Percentiles rank a stretch among this genome's conserved stretches.
phyloP scores from a whole-genome alignment of 148 eudicot genomes.

The Fagopyrum tataricum region DNA sequence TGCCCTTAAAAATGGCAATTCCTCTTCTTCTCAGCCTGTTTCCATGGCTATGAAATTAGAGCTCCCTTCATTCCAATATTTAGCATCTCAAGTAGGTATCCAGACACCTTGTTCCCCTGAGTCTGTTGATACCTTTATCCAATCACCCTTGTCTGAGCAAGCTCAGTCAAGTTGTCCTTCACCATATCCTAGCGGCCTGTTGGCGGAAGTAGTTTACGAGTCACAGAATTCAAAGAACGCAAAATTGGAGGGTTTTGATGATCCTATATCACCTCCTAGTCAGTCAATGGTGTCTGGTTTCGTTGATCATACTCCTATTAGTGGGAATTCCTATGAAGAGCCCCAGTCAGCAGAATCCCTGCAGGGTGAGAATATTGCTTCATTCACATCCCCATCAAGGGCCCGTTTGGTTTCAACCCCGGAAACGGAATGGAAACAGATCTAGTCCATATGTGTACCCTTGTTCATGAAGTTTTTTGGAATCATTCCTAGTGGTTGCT shows the following conservation, averaged over 20 bases:
- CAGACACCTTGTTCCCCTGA: constrained; percentile 50
- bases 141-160: constrained; percentile 45
- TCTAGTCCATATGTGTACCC: too few relatives aligned
- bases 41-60: constrained; percentile 64
- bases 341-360: constrained; percentile 32
- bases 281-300: constrained; percentile 41
- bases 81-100: constrained; percentile 38
- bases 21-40: constrained; percentile 55
- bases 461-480: too few relatives aligned
- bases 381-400: not conserved
- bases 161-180: constrained; percentile 44
- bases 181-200: constrained; percentile 45
- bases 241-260: constrained; percentile 42
- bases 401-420: too few relatives aligned
- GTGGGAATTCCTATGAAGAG: constrained; percentile 45
- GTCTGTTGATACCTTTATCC: constrained; percentile 51
- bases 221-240: constrained; percentile 30
- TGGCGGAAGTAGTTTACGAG: constrained; percentile 56
- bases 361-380: constrained; percentile 27
- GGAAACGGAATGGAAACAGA: too few relatives aligned
- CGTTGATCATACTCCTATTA: constrained; percentile 36
- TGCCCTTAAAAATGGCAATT: constrained; percentile 64
- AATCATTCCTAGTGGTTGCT: too few relatives aligned
- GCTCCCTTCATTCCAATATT: not conserved
- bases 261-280: constrained; percentile 63